phyloP scores from a whole-genome alignment of 176 grass and related monocot genomes.

The Leersia perrieri region DNA sequence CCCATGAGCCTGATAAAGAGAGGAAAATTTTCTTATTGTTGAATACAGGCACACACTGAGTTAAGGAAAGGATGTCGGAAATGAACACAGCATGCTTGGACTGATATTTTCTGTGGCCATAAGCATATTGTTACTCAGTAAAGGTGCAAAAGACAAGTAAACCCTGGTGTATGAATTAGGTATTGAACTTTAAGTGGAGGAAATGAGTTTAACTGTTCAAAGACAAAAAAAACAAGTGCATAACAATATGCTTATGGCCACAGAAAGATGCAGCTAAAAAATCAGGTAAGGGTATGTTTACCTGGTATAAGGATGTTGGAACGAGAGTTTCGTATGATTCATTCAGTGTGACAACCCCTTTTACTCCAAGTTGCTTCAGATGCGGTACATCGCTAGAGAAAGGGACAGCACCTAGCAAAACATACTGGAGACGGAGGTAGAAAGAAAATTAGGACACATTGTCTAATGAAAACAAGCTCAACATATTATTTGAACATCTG shows the following conservation, averaged over 20 bases:
- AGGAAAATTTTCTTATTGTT: not conserved
- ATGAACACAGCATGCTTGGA: not conserved
- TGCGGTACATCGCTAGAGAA: slow-evolving; percentile 71
- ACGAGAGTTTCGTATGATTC: slow-evolving; percentile 82
- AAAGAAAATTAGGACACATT: not conserved
- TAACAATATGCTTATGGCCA: not conserved
- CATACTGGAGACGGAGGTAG: slow-evolving; percentile 38
- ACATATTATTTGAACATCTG: not conserved
- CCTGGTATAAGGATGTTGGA: slow-evolving; percentile 68
- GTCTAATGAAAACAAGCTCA: not conserved
- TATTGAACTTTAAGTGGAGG: not conserved
- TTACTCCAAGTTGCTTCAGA: slow-evolving; percentile 60
- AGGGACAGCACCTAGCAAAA: slow-evolving; percentile 78
- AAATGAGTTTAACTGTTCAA: not conserved
- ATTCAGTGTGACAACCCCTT: slow-evolving; percentile 69
- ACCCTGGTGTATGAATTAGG: not conserved
- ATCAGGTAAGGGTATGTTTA: slow-evolving; percentile 16
- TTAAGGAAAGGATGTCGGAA: not conserved
- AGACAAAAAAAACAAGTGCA: not conserved
- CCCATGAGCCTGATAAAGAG: slow-evolving; percentile 54
- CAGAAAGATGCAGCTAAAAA: not conserved
- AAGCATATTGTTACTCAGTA: too few relatives aligned
- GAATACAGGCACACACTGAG: not conserved
- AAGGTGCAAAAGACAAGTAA: not conserved
- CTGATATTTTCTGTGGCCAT: too few relatives aligned